These are phyloP conservation scores for Fusarium sublunatum DNA, from an alignment of 2,329 filamentous ascomycete species.

Conservation along the genomic window DNA sequence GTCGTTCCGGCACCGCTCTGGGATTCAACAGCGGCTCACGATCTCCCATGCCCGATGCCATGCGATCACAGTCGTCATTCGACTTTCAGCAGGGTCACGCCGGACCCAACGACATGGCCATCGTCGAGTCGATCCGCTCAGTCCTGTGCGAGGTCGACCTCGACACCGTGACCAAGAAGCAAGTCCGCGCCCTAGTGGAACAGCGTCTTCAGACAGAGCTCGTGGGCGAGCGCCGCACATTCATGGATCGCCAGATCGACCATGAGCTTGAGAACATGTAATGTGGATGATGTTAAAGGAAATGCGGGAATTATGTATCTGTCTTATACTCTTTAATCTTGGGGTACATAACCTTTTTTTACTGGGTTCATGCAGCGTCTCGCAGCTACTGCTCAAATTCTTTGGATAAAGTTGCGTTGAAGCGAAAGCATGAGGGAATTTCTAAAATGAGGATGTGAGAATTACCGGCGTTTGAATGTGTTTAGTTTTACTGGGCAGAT, in stretches of 20 bases:
- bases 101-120: constrained; percentile 82
- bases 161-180: constrained; percentile 98
- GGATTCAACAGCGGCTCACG: constrained; percentile 62
- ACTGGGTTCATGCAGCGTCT: constrained; percentile 32
- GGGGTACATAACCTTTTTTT: constrained; percentile 39
- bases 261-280: constrained; percentile 94
- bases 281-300: constrained; percentile 29
- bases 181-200: constrained; percentile 90
- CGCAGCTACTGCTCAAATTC: constrained; percentile 6
- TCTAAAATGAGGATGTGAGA: constrained; percentile 40
- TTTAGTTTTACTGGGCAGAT: constrained; percentile 33
- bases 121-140: constrained; percentile 84
- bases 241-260: constrained; percentile 94
- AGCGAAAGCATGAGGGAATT: constrained; percentile 21
- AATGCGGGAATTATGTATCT: constrained; percentile 11
- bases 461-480: constrained; percentile 39
- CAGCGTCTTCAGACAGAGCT: constrained; percentile 92
- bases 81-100: constrained; percentile 69
- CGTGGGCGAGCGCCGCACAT: constrained; percentile 83
- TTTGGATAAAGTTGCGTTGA: constrained; percentile 24
- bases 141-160: constrained; percentile 91
- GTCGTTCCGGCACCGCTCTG: constrained; percentile 59
- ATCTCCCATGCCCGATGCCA: constrained; percentile 58
- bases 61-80: constrained; percentile 65
- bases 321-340: constrained; percentile 32